phyloP scores from a whole-genome alignment of 129 eudicot genomes.

The Flaveria brownii region DNA sequence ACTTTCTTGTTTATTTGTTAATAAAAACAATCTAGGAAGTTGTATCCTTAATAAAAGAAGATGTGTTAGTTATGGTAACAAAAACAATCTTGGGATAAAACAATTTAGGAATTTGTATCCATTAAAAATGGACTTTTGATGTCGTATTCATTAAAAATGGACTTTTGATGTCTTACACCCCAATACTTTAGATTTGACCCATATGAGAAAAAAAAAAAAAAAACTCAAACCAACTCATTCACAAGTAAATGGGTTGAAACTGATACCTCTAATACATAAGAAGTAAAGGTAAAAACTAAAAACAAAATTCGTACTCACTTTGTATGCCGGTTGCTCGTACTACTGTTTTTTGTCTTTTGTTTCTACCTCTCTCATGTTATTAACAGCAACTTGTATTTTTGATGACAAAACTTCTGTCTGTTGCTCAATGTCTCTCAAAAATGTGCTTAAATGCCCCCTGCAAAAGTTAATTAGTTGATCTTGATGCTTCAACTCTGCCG shows the following conservation, averaged over 20 bases:
- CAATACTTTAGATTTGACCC: neutral
- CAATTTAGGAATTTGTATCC: neutral
- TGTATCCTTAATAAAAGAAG: too few relatives aligned
- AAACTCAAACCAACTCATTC: neutral
- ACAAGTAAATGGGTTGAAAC: neutral
- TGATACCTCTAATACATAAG: neutral
- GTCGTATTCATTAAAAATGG: neutral
- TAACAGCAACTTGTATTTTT: constrained; percentile 47
- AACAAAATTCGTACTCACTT: constrained; percentile 23
- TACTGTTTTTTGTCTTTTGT: constrained; percentile 29
- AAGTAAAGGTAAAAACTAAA: neutral
- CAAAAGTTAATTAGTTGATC: constrained; percentile 53
- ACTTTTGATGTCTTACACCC: neutral
- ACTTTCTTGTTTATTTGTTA: neutral
- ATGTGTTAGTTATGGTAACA: neutral
- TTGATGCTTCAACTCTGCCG: constrained; percentile 54
- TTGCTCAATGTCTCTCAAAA: constrained; percentile 47
- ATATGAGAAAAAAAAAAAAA: neutral
- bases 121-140: neutral
- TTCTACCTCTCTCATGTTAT: constrained; percentile 52
- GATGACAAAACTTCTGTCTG: constrained; percentile 45
- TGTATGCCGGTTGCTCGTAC: constrained; percentile 1
- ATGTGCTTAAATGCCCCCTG: constrained; percentile 39
- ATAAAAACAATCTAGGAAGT: too few relatives aligned
- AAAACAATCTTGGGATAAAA: neutral